Base-by-base conservation (phyloP, 1,284 basidiomycete species). In the Leccinum insolens region DNA sequence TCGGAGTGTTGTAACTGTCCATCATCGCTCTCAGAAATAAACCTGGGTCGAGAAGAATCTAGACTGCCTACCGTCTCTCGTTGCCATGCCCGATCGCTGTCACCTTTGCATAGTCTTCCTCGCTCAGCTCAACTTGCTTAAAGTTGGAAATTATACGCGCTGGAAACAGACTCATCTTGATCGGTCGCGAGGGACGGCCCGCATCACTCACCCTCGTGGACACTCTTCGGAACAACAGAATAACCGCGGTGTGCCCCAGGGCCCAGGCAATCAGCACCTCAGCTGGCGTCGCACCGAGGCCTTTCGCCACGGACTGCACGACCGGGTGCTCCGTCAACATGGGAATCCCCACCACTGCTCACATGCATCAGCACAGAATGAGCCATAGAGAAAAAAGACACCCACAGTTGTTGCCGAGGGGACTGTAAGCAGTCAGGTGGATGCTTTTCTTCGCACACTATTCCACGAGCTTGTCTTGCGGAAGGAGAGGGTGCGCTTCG, bases 351-450 rank as follows among this genome's bases (percentile, higher is more conserved):
- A 84, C 76, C 79, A 86, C 89, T 89, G 70, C 37, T 8, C 37
- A 41, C 14, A 34, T 58, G 49, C 34, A 39, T 67, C 31, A 63
- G 17, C 20, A 37, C 52, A 28, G 34, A 17, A 7, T 44, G 41
- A 17, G 41, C 39, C 0, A 44, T 44, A 44, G 41, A 44, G 31
- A 39, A 39, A 20, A 3, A 37, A 65, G 9, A 31, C 66, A 77
- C 83, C 75, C 77, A 88, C 88, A 75, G 78, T 90, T 92, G 80
- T 94, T 93, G 17, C 95, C 95, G 2, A 96, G 85, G 11, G 94
- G 94, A 68, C 89, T 91, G 82, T 95, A 96, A 0, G 94, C 93
- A 12, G 93, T 94, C 71, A 95, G 81, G 71, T 91, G 86, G 74
- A 96, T 95, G 71, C 85, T 85, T 77, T 94, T 88, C 68, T 87